phyloP scores from a whole-genome alignment of 2,329 filamentous ascomycete species.

The Aspergillus floridensis region DNA sequence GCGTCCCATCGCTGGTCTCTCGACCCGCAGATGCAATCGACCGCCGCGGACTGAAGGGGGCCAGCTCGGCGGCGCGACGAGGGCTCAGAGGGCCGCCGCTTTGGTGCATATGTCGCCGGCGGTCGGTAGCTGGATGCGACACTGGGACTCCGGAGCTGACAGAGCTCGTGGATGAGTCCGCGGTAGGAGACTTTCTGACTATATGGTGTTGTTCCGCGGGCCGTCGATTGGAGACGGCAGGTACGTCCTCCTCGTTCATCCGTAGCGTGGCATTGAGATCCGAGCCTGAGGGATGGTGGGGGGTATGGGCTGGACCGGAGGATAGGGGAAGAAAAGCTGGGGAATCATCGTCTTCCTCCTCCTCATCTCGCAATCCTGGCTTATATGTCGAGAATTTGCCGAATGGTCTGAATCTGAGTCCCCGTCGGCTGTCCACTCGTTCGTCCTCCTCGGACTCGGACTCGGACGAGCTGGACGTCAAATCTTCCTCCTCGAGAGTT shows the following conservation, averaged over 20 bases:
- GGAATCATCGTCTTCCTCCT: constrained; percentile 46
- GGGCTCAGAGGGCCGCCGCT: constrained; percentile 35
- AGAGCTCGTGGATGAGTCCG: constrained; percentile 37
- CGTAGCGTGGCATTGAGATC: constrained; percentile 45
- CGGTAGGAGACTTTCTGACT: constrained; percentile 19
- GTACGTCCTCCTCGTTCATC: constrained; percentile 30
- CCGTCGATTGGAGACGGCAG: constrained; percentile 27
- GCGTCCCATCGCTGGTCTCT: constrained; percentile 55
- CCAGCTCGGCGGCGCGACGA: constrained; percentile 50
- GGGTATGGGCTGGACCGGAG: constrained; percentile 18
- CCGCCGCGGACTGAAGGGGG: constrained; percentile 48
- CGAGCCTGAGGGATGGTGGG: constrained; percentile 24
- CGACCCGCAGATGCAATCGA: constrained; percentile 31
- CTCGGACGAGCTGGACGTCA: constrained; percentile 31
- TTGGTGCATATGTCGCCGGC: constrained; percentile 14
- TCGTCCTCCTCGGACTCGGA: constrained; percentile 34
- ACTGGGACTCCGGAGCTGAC: constrained; percentile 37
- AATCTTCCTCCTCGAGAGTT: constrained; percentile 34
- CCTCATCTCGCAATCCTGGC: constrained; percentile 33
- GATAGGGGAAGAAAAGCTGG: constrained; percentile 47
- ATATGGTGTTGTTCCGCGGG: constrained; percentile 24
- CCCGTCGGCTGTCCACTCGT: constrained; percentile 18
- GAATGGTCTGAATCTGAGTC: constrained; percentile 36
- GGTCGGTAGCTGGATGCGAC: constrained; percentile 21
- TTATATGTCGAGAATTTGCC: constrained; percentile 41